These are phyloP conservation scores for Candida mesenterica DNA, from an alignment of 1,139 yeast species.

Conservation along the genomic window DNA sequence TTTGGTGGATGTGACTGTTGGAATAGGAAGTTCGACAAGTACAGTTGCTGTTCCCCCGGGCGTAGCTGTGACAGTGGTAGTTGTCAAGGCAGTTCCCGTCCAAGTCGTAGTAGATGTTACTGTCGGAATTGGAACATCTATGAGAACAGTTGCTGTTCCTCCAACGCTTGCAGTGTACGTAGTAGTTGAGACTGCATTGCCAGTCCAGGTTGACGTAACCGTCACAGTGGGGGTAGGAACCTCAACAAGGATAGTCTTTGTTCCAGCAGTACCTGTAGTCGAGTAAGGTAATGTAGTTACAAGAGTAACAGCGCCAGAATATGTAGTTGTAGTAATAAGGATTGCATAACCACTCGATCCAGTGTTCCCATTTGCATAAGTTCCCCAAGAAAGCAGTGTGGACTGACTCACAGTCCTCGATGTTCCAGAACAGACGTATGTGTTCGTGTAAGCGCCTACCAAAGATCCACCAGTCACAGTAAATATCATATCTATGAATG, in stretches of 20 bases:
- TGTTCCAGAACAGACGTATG: constrained; percentile 13
- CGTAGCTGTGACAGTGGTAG: constrained; percentile 7
- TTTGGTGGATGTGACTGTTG: constrained; percentile 9
- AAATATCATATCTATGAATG: constrained; percentile 21
- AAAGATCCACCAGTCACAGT: constrained; percentile 5
- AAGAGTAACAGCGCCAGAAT: constrained; percentile 2
- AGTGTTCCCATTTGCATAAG: constrained; percentile 13
- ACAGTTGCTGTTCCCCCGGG: constrained; percentile 18
- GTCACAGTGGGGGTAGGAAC: constrained; percentile 11
- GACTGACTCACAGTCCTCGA: neutral
- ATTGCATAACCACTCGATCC: constrained; percentile 22
- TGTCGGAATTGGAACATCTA: constrained; percentile 3
- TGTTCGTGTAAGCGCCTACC: constrained; percentile 11
- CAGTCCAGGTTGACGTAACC: constrained; percentile 14
- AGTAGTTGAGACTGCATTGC: constrained; percentile 3
- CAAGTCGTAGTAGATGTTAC: constrained; percentile 15
- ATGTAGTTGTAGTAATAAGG: constrained; percentile 17
- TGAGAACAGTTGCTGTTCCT: constrained; percentile 4
- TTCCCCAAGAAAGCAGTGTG: constrained; percentile 8
- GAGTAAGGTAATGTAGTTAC: constrained; percentile 16
- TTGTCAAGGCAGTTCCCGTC: constrained; percentile 9
- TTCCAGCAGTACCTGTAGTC: constrained; percentile 9
- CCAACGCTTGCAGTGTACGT: constrained; percentile 6
- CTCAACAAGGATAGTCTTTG: constrained; percentile 1
- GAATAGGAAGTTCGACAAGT: constrained; percentile 17